Evolutionary conservation across 1,284 basidiomycete genomes (phyloP), one percentile per base, ranked within the genome.

Genomic region (Puccinia brachypodii): DNA sequence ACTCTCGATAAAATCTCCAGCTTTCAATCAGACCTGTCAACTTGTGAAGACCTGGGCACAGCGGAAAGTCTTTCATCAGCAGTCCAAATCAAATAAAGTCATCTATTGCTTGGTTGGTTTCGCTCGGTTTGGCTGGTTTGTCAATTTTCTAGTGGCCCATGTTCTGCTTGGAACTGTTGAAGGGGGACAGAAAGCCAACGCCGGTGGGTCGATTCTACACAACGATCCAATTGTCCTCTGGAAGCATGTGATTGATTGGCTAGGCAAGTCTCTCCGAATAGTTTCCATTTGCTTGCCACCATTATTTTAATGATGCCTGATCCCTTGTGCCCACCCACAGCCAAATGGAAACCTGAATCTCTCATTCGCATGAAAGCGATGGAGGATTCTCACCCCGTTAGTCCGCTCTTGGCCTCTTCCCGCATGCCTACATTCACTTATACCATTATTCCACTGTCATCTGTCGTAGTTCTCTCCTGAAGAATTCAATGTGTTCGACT

Each of bases 401-500:
- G 77, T 80, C 16, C 2, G 6, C 42, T 53, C 16, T 31, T 28
- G 40, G 16, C 28, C 38, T 8, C 33, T 25, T 47, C 36, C n/a
- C 28, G 3, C 1, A 22, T 68, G 8, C 40, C 14, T 44, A 16
- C 38, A 44, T 73, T 60, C 68, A 44, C 13, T 73, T 25, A 44
- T 62, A 28, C 42, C 19, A 9, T n/a, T 19, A 22, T 19, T 4
- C 36, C 44, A 40, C 40, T 33, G 25, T 47, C 0, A 13, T 50
- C 3, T 16, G 9, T n/a, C 42, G 11, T 40, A 72, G 66, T 73
- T 80, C 73, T 19, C 68, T 38, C 66, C 25, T n/a, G 90, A 91
- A 0, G 91, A 90, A 14, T 90, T 95, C 72, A 92, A 44, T 62
- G 53, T 40, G 28, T 53, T 53, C 14, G 77, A 42, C 7, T 42